Evolutionary conservation across 2,329 filamentous ascomycete species (phyloP).

Genomic region (Aspergillus niger): DNA sequence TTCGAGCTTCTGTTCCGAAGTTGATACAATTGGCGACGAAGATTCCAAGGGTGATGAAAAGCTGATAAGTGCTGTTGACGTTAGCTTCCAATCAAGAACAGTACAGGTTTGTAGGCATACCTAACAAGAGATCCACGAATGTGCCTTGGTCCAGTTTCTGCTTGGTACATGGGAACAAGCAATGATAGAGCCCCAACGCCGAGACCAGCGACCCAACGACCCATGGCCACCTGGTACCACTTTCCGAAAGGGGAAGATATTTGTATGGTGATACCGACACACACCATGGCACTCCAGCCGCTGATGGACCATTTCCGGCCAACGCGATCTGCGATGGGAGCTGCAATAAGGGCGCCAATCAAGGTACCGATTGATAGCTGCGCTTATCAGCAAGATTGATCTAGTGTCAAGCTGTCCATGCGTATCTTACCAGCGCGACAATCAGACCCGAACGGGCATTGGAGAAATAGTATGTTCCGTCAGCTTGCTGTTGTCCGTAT

Average conservation of each 20-base stretch:
- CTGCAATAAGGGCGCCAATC: conserved; percentile 44
- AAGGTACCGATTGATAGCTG: conserved; percentile 48
- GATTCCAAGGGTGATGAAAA: conserved; percentile 51
- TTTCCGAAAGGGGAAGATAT: conserved; percentile 39
- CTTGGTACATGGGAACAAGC: conserved; percentile 50
- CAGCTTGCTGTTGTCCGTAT: conserved; percentile 35
- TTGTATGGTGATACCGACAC: conserved; percentile 46
- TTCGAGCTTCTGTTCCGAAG: conserved; percentile 42
- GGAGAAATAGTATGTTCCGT: conserved; percentile 40
- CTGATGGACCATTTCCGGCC: conserved; percentile 47
- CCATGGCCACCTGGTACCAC: conserved; percentile 47
- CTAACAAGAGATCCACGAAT: conserved; percentile 48
- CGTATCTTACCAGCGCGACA: conserved; percentile 40
- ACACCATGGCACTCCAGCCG: conserved; percentile 43
- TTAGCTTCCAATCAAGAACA: not conserved
- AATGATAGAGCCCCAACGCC: conserved; percentile 47
- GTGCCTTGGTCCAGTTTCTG: conserved; percentile 47
- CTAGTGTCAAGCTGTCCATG: not conserved
- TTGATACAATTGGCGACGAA: conserved; percentile 52
- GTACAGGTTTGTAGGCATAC: conserved; percentile 17
- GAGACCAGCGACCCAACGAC: conserved; percentile 46
- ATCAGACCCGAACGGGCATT: conserved; percentile 47
- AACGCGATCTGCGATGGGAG: conserved; percentile 45
- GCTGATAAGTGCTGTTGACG: conserved; percentile 45
- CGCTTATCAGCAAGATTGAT: not conserved